Base-by-base conservation (phyloP, 208 protist genomes). In the Trypanosoma avium region DNA sequence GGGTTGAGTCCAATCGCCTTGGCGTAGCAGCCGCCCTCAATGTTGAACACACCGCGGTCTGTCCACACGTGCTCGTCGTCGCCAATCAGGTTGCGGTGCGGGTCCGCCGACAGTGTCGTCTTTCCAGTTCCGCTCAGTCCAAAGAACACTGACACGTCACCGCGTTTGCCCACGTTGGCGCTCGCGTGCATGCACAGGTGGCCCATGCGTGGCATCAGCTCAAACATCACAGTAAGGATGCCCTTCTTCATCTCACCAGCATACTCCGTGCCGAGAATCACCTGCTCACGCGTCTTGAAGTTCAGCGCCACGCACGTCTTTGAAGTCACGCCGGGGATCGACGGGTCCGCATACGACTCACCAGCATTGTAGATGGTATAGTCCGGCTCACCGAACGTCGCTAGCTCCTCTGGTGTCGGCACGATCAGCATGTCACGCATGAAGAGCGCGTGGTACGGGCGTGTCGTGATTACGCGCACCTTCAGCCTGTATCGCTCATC, bases 181-280 rank as follows among this genome's bases (percentile, higher is more conserved):
- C 77, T 90, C 24, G 82, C 88, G 74, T 99, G 97, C 67, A 99
- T 81, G 62, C 92, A 95, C 9, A 99, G 83, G 62, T 97, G 82
- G 52, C 83, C 82, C 61, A 80, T 73, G 60, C 91, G 90, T 45
- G 97, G 96, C 88, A 98, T 96, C 36, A 96, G 67, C 71, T 99
- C 98, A 70, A 98, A 88, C 94, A 98, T 98, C 45, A 98, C 84
- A 19, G 95, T 98, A 70, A 98, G 92, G 47, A 98, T 87, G 66
- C 97, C 97, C 82, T 99, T 99, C 87, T 99, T 99, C 97, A 99
- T 99, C 77, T 99, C 97, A 53, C 97, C 97, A 6, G 97, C 93
- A 73, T 99, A 99, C 79, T 98, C 83, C 22, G 96, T 97, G 59
- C 97, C 97, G 10, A 98, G 79, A 61, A 98, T 98, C 35, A 98